These are phyloP conservation scores for Colletotrichum plurivorum DNA, from an alignment of 2,329 filamentous ascomycete species.

Conservation along the genomic window DNA sequence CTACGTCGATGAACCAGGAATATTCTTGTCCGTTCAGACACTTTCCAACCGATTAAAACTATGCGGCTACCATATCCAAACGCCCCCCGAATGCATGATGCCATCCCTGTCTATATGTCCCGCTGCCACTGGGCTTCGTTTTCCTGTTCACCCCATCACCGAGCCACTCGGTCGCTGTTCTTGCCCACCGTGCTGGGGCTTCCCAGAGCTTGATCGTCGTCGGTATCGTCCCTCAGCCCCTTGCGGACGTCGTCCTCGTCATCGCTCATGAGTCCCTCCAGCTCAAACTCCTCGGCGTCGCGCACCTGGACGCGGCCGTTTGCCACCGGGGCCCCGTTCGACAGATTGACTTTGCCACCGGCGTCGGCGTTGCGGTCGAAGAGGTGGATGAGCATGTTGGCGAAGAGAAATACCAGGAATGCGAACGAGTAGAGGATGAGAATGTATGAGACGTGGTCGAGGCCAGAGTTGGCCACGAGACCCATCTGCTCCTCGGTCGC, in stretches of 20 bases:
- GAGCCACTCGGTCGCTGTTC: conserved; percentile 56
- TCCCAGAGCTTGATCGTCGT: conserved; percentile 61
- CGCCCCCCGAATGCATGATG: conserved; percentile 34
- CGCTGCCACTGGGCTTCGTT: background rate
- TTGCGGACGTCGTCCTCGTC: conserved; percentile 74
- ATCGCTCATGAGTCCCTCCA: conserved; percentile 86
- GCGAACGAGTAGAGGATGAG: conserved; percentile 92
- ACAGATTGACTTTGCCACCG: conserved; percentile 52
- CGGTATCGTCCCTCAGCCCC: conserved; percentile 80
- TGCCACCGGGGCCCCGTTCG: conserved; percentile 52
- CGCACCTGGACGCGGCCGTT: conserved; percentile 65
- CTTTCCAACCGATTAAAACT: conserved; percentile 26
- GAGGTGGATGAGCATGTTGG: conserved; percentile 86
- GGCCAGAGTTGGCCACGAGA: conserved; percentile 78
- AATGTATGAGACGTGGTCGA: conserved; percentile 93
- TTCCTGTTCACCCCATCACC: conserved; percentile 16
- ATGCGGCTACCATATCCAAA: conserved; percentile 29
- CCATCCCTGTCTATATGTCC: conserved; percentile 32
- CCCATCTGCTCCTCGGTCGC: conserved; percentile 97
- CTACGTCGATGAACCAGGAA: conserved; percentile 15
- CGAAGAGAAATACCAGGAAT: conserved; percentile 91
- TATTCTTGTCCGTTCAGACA: conserved; percentile 26
- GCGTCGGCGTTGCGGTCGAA: conserved; percentile 76
- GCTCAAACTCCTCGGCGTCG: conserved; percentile 89
- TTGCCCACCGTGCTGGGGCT: conserved; percentile 59